Percentiles rank a stretch among this genome's conserved stretches.
These are phyloP conservation scores for Ganoderma lucidum DNA, from an alignment of 1,284 basidiomycete species.

Conservation along the genomic window DNA sequence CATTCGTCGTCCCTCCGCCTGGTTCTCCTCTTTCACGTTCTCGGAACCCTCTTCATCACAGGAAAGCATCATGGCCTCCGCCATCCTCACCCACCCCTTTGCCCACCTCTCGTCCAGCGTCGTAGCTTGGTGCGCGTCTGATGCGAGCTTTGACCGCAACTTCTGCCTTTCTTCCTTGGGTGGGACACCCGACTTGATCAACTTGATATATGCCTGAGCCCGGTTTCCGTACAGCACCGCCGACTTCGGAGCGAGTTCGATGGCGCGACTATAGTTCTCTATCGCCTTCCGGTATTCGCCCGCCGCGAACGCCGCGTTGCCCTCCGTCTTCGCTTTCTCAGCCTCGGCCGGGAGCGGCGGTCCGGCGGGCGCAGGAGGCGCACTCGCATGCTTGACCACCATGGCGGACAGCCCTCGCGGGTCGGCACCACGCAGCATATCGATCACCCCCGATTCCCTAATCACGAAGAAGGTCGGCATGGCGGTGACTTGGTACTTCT, in stretches of 20 bases:
- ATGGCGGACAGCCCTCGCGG: constrained; percentile 11
- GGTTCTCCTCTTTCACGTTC: background rate
- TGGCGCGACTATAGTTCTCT: constrained; percentile 13
- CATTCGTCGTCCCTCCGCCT: background rate
- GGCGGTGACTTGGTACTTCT: constrained; percentile 20
- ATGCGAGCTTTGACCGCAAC: constrained; percentile 2
- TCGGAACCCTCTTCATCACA: constrained; percentile 10
- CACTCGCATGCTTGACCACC: constrained; percentile 15
- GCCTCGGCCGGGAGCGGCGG: constrained; percentile 16
- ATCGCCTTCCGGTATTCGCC: constrained; percentile 9
- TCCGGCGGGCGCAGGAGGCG: background rate
- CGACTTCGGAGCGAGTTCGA: constrained; percentile 11
- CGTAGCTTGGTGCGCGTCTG: background rate
- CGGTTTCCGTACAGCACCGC: constrained; percentile 19
- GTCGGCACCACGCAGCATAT: constrained; percentile 18
- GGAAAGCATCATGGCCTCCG: constrained; percentile 11
- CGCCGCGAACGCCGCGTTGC: constrained; percentile 18
- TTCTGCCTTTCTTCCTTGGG: constrained; percentile 12
- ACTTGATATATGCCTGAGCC: constrained; percentile 15
- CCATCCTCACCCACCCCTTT: constrained; percentile 23
- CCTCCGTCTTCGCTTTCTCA: constrained; percentile 18
- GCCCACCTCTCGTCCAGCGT: constrained; percentile 11
- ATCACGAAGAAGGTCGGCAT: constrained; percentile 23
- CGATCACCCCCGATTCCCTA: constrained; percentile 12
- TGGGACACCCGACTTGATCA: constrained; percentile 1